Percentiles rank a stretch among this genome's conserved stretches.
These are phyloP conservation scores for Neonectria magnoliae DNA, from an alignment of 2,329 filamentous ascomycete species.

Conservation along the genomic window DNA sequence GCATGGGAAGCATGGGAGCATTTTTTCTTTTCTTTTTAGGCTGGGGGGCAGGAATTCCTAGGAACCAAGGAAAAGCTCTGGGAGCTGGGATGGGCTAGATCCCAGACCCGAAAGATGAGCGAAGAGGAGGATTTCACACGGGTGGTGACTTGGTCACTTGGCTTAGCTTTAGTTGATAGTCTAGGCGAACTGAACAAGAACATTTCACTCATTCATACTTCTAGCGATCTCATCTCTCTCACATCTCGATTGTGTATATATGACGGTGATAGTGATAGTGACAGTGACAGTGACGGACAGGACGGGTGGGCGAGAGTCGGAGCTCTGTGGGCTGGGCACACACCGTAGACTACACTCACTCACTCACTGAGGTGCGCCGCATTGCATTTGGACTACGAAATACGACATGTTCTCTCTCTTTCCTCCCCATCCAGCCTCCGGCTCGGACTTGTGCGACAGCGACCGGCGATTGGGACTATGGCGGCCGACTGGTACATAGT, in stretches of 20 bases:
- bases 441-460: slow-evolving; percentile 12
- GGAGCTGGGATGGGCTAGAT: slow-evolving; percentile 45
- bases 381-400: background rate
- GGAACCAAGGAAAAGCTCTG: slow-evolving; percentile 38
- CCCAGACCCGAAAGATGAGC: slow-evolving; percentile 25
- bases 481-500: slow-evolving; percentile 12
- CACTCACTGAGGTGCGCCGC: background rate
- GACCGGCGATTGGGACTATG: slow-evolving; percentile 14
- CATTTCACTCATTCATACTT: background rate
- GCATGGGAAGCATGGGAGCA: slow-evolving; percentile 28
- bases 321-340: background rate
- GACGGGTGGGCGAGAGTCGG: background rate
- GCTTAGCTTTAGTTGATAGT: slow-evolving; percentile 7
- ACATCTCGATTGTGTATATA: background rate
- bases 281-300: background rate
- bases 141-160: slow-evolving; percentile 5
- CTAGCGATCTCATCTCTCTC: background rate
- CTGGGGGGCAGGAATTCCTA: slow-evolving; percentile 1
- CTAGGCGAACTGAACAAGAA: slow-evolving; percentile 6
- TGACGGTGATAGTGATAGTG: background rate
- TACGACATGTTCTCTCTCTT: background rate
- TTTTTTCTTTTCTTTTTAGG: slow-evolving; percentile 1
- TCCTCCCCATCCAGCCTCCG: too few species aligned
- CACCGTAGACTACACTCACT: background rate
- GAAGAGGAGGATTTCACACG: slow-evolving; percentile 6